Evolutionary conservation across 2,329 filamentous ascomycete genomes (phyloP), one percentile per base, ranked within the genome.

Genomic region (Colletotrichum viniferum): DNA sequence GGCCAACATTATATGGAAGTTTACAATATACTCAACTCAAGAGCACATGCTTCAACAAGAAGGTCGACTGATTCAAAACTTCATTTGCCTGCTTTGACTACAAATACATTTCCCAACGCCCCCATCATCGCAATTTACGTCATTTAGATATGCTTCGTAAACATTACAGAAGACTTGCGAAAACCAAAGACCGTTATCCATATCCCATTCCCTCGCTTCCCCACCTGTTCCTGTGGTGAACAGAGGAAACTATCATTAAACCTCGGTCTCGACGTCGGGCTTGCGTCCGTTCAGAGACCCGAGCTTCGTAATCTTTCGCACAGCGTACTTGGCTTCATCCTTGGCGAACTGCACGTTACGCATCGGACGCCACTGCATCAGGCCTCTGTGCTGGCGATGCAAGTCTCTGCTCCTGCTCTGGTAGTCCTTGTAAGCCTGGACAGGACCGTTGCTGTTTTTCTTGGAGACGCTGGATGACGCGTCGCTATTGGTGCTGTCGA

Each of bases 321-420:
- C 84, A 0, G 94, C 95, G 85, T 93, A 96, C 80, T 94, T 93
- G 1, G 94, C 92, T 87, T 98, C 95, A 80, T 98, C 90, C 85
- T 97, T 98, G 58, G 93, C 96, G 83, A 98, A 98, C 78, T 93
- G 92, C 26, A 92, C 88, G 82, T 98, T 98, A 55, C 96, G 90
- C 82, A 96, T 94, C 0, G 96, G 96, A 81, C 93, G 94, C 96
- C 96, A 98, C 84, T 98, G 96, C 95, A 98, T 98, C 81, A 98
- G 81, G 0, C 96, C 96, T 13, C 96, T 90, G 79, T 98, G 96
- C 85, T 96, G 95, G 1, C 96, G 91, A 82, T 96, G 94, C 82
- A 98, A 88, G 61, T 94, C 92, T 77, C 94, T 92, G 81, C 93
- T 95, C 77, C 92, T 90, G 72, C 88, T 88, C 79, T 92, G 92